Evolutionary conservation across 2,329 filamentous ascomycete species (phyloP).

Genomic region (Arachnopeziza araneosa): DNA sequence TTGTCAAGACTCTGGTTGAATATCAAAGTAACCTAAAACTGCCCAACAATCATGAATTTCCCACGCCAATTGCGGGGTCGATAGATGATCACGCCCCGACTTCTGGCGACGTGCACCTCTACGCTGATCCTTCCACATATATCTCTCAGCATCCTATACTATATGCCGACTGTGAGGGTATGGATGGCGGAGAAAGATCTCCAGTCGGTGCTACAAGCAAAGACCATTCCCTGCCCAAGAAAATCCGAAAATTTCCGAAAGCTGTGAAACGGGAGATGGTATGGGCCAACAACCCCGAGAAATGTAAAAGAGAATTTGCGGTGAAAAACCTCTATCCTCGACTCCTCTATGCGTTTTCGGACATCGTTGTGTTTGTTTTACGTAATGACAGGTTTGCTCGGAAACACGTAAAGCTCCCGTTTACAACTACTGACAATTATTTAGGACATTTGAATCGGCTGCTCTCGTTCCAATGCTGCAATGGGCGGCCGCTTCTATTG

Average conservation of each 20-base stretch:
- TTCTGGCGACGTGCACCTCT: constrained; percentile 7
- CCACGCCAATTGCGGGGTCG: neutral
- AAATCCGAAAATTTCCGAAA: neutral
- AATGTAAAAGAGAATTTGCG: too few relatives aligned
- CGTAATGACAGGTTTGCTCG: too few relatives aligned
- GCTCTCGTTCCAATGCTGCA: too few relatives aligned
- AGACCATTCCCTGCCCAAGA: neutral
- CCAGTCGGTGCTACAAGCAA: neutral
- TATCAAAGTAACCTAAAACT: too few relatives aligned
- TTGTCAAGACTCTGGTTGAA: constrained; percentile 3
- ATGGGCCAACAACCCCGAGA: too few relatives aligned
- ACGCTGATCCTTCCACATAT: constrained; percentile 3
- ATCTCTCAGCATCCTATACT: neutral
- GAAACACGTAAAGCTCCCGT: too few relatives aligned
- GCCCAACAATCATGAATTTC: neutral
- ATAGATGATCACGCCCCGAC: constrained; percentile 2
- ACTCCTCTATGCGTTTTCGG: too few relatives aligned
- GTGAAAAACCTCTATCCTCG: too few relatives aligned
- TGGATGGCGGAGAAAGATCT: constrained; percentile 4
- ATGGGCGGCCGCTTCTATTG: too few relatives aligned
- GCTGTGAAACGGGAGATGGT: neutral
- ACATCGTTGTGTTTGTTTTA: too few relatives aligned
- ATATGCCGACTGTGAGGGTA: constrained; percentile 9
- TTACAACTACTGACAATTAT: too few relatives aligned
- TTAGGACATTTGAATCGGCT: too few relatives aligned